Conservation (phyloP, 2,329 filamentous ascomycete genomes). For the Sclerotinia trifoliorum region DNA sequence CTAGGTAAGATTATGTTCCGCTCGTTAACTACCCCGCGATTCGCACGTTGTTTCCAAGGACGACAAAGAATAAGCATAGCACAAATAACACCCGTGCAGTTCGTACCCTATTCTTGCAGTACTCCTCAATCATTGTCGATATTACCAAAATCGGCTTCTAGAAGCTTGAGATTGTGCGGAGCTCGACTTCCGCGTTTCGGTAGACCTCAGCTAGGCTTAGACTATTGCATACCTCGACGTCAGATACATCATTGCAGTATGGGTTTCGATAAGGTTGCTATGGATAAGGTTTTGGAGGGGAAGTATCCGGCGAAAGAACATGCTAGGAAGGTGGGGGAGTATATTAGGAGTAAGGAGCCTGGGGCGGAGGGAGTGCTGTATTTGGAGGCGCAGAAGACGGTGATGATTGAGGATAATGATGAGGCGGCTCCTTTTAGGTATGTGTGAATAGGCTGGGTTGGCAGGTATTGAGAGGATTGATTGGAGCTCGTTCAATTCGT, state of each 20-base stretch:
- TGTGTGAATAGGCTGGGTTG: slow-evolving; percentile 1
- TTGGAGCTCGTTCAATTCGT: no score
- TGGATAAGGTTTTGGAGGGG: slow-evolving; percentile 50
- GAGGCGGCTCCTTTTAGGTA: slow-evolving; percentile 77
- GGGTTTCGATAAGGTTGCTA: not conserved
- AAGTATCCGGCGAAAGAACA: slow-evolving; percentile 86
- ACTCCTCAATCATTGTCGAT: not conserved
- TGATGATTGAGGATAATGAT: slow-evolving; percentile 87
- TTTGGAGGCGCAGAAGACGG: slow-evolving; percentile 79
- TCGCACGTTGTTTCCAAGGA: not conserved
- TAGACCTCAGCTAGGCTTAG: not conserved
- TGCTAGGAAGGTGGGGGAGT: slow-evolving; percentile 77
- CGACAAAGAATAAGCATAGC: not conserved
- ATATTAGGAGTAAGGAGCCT: slow-evolving; percentile 66
- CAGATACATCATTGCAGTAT: not conserved
- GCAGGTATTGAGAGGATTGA: not conserved
- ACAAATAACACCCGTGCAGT: not conserved
- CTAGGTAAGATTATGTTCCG: slow-evolving; percentile 4
- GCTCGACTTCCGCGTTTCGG: not conserved
- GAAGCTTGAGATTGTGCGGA: not conserved
- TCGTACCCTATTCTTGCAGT: not conserved
- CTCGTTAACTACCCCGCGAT: slow-evolving; percentile 16
- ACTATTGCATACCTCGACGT: not conserved
- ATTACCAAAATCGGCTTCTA: not conserved
- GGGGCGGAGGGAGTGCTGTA: slow-evolving; percentile 74